Evolutionary conservation across 345 rosid species (phyloP).

Genomic region (Turritis glabra): DNA sequence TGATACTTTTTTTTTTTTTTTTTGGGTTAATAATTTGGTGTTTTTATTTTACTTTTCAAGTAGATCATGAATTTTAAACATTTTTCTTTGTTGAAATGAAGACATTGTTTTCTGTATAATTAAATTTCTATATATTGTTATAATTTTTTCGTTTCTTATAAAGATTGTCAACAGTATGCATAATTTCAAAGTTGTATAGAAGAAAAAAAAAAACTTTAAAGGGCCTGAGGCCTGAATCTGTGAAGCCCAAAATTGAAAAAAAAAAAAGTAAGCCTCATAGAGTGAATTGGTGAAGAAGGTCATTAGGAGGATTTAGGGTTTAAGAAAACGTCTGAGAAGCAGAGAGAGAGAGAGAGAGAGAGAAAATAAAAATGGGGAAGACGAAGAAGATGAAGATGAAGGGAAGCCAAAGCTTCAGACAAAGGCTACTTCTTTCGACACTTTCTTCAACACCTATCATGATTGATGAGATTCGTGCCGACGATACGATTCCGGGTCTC

Average conservation of each 20-base stretch:
- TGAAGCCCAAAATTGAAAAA: not conserved
- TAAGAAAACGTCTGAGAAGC: slow-evolving; percentile 17
- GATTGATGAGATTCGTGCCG: slow-evolving; percentile 71
- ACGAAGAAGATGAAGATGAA: slow-evolving; percentile 59
- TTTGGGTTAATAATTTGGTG: not conserved
- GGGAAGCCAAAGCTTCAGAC: slow-evolving; percentile 77
- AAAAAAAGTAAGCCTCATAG: not conserved
- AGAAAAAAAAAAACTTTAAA: not conserved
- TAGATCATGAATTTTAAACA: not conserved
- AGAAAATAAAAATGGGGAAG: slow-evolving; percentile 52
- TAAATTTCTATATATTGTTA: not conserved
- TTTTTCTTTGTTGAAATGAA: not conserved
- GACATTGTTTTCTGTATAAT: not conserved
- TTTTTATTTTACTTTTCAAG: not conserved
- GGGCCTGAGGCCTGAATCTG: not conserved
- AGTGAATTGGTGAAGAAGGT: not conserved
- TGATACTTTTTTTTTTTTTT: not conserved
- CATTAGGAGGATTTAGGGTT: slow-evolving; percentile 27
- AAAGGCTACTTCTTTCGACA: slow-evolving; percentile 69
- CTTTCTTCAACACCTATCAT: slow-evolving; percentile 60
- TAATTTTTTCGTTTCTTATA: not conserved
- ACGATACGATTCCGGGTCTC: slow-evolving; percentile 72
- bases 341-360: not conserved
- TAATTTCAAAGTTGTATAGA: no score
- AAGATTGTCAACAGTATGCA: no score